Conservation (phyloP, 306 rosid species). For the Vigna radiata region DNA sequence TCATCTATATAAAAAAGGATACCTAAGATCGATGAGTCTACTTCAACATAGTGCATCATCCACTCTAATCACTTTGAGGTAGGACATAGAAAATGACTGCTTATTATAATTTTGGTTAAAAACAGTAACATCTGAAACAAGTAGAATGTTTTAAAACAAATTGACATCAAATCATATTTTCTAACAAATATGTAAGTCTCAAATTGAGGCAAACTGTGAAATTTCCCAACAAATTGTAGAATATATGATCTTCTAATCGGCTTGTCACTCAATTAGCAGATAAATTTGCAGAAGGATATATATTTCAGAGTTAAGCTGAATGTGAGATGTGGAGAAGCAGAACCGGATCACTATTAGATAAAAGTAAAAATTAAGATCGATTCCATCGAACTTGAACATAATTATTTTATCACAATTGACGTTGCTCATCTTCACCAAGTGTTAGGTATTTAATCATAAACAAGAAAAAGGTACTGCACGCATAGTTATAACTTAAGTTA, state of each 20-base stretch:
- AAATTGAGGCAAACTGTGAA: no score
- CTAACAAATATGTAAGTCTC: no score
- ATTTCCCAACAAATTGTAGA: no score
- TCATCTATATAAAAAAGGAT: constrained; percentile 48
- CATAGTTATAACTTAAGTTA: constrained; percentile 27
- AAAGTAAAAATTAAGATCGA: constrained; percentile 6
- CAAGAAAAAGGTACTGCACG: constrained; percentile 37
- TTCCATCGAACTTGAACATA: constrained; percentile 29
- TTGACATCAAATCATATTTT: no score
- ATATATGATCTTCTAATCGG: neutral
- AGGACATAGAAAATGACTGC: constrained; percentile 32
- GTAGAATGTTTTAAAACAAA: neutral
- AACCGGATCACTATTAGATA: constrained; percentile 25
- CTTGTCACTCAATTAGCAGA: constrained; percentile 37
- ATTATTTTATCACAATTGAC: constrained; percentile 40
- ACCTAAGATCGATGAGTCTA: constrained; percentile 49
- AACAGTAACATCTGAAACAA: constrained; percentile 38
- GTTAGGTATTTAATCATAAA: constrained; percentile 43
- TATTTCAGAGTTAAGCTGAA: neutral
- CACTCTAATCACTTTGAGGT: constrained; percentile 49
- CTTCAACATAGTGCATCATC: constrained; percentile 55
- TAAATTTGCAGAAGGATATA: constrained; percentile 19
- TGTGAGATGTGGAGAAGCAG: constrained; percentile 11
- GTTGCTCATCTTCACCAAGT: constrained; percentile 37
- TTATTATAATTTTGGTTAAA: constrained; percentile 5